Evolutionary conservation across 345 rosid species (phyloP).

Genomic region (Aethionema arabicum): DNA sequence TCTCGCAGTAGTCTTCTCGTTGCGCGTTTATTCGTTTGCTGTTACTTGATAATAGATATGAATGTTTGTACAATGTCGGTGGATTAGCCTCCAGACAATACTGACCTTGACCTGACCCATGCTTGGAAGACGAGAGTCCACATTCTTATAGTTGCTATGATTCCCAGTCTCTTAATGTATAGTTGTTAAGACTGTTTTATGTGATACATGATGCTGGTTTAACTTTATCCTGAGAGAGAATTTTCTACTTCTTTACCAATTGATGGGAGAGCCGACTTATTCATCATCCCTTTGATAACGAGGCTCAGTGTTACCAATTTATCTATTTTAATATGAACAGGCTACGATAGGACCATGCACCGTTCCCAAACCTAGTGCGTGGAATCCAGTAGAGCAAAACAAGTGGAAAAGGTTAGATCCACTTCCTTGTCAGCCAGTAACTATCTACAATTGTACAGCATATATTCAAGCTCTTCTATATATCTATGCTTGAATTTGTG

Average conservation of each 20-base stretch:
- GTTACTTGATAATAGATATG: too few relatives aligned
- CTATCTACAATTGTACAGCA: neutral
- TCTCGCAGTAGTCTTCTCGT: too few relatives aligned
- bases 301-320: neutral
- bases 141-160: neutral
- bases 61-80: neutral
- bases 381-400: conserved; percentile 85
- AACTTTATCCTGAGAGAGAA: neutral
- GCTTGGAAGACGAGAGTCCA: conserved; percentile 11
- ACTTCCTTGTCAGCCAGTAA: neutral
- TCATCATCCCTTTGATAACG: conserved; percentile 1
- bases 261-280: neutral
- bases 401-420: conserved; percentile 85
- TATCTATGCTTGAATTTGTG: neutral
- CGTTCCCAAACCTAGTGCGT: conserved; percentile 72
- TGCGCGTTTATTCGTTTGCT: too few relatives aligned
- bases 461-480: too few relatives aligned
- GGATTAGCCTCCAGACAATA: neutral
- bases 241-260: neutral
- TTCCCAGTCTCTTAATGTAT: neutral
- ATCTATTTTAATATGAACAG: conserved; percentile 42
- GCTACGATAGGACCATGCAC: conserved; percentile 85
- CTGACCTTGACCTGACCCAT: neutral
- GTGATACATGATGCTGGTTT: neutral
- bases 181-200: neutral